A percentile compares a stretch with the other conserved stretches of the same genome.
These are phyloP conservation scores for Xerocomellus intermedius DNA, from an alignment of 768 basidiomycete species.

Conservation along the genomic window DNA sequence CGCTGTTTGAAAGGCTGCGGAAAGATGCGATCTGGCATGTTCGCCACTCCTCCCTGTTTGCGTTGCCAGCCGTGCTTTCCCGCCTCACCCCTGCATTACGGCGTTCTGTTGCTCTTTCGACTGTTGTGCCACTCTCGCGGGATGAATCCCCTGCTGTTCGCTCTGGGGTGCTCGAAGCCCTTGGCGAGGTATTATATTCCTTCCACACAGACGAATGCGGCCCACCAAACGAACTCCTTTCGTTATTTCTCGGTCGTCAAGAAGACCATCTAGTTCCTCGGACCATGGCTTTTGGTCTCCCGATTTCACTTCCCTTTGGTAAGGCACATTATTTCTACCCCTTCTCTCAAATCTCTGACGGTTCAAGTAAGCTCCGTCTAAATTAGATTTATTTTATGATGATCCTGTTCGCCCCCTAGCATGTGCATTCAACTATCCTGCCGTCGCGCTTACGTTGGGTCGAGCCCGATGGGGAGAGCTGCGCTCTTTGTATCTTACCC, in stretches of 20 bases:
- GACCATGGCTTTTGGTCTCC: slow-evolving; percentile 10
- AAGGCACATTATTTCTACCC: slow-evolving; percentile 3
- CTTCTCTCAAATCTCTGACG: slow-evolving; percentile 4
- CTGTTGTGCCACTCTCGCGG: slow-evolving; percentile 56
- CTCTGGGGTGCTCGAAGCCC: slow-evolving; percentile 75
- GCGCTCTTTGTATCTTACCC: slow-evolving; percentile 60
- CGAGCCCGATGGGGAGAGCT: slow-evolving; percentile 70
- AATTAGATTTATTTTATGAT: slow-evolving; percentile 48
- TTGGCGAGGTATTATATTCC: slow-evolving; percentile 86
- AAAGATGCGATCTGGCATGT: slow-evolving; percentile 78
- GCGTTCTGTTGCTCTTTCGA: slow-evolving; percentile 62
- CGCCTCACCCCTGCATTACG: slow-evolving; percentile 60
- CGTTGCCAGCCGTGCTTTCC: slow-evolving; percentile 75
- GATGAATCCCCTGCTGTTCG: slow-evolving; percentile 72
- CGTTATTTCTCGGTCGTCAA: slow-evolving; percentile 69
- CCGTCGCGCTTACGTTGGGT: slow-evolving; percentile 83
- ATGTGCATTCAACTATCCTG: slow-evolving; percentile 90
- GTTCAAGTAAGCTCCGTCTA: slow-evolving; percentile 17
- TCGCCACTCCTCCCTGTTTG: slow-evolving; percentile 82
- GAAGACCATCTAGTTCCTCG: slow-evolving; percentile 41
- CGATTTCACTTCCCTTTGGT: slow-evolving; percentile 16
- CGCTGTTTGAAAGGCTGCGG: slow-evolving; percentile 70
- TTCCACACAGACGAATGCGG: slow-evolving; percentile 63
- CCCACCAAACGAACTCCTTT: slow-evolving; percentile 72
- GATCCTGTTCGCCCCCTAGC: slow-evolving; percentile 75